Base-by-base conservation (phyloP, 2,329 filamentous ascomycete genomes). In the Botrytis tulipae region DNA sequence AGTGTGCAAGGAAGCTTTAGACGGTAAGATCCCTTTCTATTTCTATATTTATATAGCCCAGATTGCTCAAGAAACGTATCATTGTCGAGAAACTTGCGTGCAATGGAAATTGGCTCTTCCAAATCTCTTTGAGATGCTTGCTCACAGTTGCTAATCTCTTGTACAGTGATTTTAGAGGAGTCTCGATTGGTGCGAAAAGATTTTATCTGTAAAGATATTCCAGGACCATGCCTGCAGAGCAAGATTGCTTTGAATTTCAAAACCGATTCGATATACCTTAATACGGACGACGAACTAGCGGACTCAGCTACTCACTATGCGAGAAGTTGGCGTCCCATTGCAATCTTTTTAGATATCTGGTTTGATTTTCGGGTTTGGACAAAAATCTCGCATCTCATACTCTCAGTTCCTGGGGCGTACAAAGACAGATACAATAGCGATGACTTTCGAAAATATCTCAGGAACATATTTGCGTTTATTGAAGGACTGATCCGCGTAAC, bases 261-360 rank as follows among this genome's bases (percentile, higher is more conserved):
- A 32, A 20, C 5, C 61, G 40, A 65, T 29, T 29, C 40, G 1
- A 44, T 65, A 29, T 65, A 65, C 10, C 44, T 65, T 22, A 3
- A 44, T 14, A 22, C 18, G 9, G 10, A 32, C 2, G 61, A 22
- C 14, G 35, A 40, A 3, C 22, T 4, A 14, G 35, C 9, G 3
- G 1, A 10, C 1, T 3, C 9, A 0, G 18, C 40, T 32, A 6
- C 22, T 32, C 1, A n/a, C 1, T 18, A 7, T 29, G 4, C 9
- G 1, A 12, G 3, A 12, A 44, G 14, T 5, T 29, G 51, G 51
- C n/a, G 14, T 65, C n/a, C 8, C n/a, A 22, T 9, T 44, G 1
- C 9, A 10, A 22, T 46, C 4, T 22, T 65, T 10, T 2, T 10
- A 2, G 40, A 65, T 10, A 4, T 65, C 16, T 65, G 16, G 61